Percentiles rank a stretch among this genome's conserved stretches.
Evolutionary conservation across 2,329 filamentous ascomycete genomes (phyloP).

Genomic region (Pseudocercospora fuligena): DNA sequence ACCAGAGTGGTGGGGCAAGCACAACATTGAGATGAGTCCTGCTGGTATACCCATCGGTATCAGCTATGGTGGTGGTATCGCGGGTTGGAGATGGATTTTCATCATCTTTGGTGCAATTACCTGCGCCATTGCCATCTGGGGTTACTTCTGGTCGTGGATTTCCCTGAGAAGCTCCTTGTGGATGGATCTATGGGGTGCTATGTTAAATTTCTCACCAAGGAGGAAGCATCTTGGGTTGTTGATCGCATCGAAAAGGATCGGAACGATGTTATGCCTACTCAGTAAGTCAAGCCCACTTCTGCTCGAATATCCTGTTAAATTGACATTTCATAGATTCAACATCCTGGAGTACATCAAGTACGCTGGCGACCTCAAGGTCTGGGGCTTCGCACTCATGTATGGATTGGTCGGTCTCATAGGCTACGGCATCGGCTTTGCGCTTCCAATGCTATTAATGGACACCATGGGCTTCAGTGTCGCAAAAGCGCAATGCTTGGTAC

Average conservation of each 20-base stretch:
- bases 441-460: conserved; percentile 21
- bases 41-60: conserved; percentile 35
- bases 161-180: conserved; percentile 14
- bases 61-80: conserved; percentile 38
- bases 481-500: conserved; percentile 49
- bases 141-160: conserved; percentile 19
- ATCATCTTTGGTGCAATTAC: conserved; percentile 16
- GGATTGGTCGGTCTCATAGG: background rate
- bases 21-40: conserved; percentile 9
- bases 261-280: conserved; percentile 17
- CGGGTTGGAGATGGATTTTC: conserved; percentile 30
- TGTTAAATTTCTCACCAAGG: conserved; percentile 10
- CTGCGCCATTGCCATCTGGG: conserved; percentile 4
- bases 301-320: background rate
- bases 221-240: conserved; percentile 21
- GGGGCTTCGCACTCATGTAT: conserved; percentile 14
- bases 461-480: conserved; percentile 48
- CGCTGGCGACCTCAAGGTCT: conserved; percentile 15
- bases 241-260: conserved; percentile 18
- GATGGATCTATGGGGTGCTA: conserved; percentile 8
- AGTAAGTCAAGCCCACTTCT: background rate
- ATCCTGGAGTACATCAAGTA: conserved; percentile 9
- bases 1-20: conserved; percentile 37
- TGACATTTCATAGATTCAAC: conserved; percentile 1
- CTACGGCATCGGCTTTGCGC: conserved; percentile 20